Conservation (phyloP, 176 grass and related monocot genomes). For the Raddia distichophylla region DNA sequence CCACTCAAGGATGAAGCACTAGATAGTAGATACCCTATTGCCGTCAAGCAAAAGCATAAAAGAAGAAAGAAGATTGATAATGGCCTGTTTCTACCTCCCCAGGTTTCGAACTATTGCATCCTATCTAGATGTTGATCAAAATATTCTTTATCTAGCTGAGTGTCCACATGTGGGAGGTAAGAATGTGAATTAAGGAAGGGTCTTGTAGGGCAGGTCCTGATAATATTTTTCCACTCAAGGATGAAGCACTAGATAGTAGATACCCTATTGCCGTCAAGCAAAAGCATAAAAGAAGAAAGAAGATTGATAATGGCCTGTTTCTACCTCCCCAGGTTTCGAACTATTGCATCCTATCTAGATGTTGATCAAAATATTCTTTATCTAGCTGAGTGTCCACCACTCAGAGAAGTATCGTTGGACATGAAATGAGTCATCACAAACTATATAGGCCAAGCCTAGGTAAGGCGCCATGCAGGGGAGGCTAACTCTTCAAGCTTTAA, state of each 20-base stretch:
- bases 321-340: constrained; percentile 59
- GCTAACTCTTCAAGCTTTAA: constrained; percentile 62
- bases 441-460: constrained; percentile 47
- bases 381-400: constrained; percentile 62
- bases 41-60: too few species aligned
- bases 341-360: constrained; percentile 56
- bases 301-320: too few species aligned
- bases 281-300: too few species aligned
- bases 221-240: too few species aligned
- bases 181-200: too few species aligned
- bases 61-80: too few species aligned
- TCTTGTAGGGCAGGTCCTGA: too few species aligned
- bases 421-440: constrained; percentile 54
- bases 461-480: constrained; percentile 82
- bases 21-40: too few species aligned
- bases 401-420: constrained; percentile 55
- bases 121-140: constrained; percentile 61
- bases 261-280: too few species aligned
- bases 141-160: constrained; percentile 64
- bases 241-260: too few species aligned
- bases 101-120: constrained; percentile 48
- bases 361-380: constrained; percentile 69
- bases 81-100: constrained; percentile 46
- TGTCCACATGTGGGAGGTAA: too few species aligned
- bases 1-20: too few species aligned